Conservation (phyloP, 495 filamentous ascomycete genomes). For the Hypoxylon rickii region DNA sequence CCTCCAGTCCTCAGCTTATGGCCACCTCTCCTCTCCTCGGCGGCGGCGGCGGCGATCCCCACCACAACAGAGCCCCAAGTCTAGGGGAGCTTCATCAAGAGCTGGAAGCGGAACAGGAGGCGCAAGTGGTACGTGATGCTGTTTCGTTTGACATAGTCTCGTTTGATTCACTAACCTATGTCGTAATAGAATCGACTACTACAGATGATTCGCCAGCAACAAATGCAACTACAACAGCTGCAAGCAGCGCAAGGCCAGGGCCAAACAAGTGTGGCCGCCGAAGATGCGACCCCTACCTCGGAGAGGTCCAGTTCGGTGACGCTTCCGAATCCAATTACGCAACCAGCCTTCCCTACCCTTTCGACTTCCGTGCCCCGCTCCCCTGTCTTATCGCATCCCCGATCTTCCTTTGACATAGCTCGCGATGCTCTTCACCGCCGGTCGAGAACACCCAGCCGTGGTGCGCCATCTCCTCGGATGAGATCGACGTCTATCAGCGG, state of each 20-base stretch:
- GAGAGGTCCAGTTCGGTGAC: slow-evolving; percentile 61
- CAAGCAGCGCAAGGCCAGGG: slow-evolving; percentile 55
- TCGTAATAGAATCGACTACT: slow-evolving; percentile 81
- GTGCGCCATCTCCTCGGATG: slow-evolving; percentile 57
- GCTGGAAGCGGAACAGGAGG: slow-evolving; percentile 93
- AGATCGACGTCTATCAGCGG: slow-evolving; percentile 59
- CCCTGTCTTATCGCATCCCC: slow-evolving; percentile 59
- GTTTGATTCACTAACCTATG: slow-evolving; percentile 8
- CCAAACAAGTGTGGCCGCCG: slow-evolving; percentile 58
- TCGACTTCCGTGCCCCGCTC: slow-evolving; percentile 53
- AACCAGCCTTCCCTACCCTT: slow-evolving; percentile 22
- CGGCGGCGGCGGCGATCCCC: slow-evolving; percentile 60
- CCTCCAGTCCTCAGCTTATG: slow-evolving; percentile 61
- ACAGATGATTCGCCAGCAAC: slow-evolving; percentile 85
- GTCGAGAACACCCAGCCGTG: slow-evolving; percentile 61
- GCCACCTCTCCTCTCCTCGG: slow-evolving; percentile 62
- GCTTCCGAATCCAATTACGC: slow-evolving; percentile 33
- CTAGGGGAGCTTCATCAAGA: slow-evolving; percentile 96
- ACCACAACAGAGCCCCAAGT: slow-evolving; percentile 71
- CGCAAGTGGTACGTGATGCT: slow-evolving; percentile 71
- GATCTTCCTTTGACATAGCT: slow-evolving; percentile 61
- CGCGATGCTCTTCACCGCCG: slow-evolving; percentile 57
- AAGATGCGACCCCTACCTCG: slow-evolving; percentile 70
- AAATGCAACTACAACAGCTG: slow-evolving; percentile 75
- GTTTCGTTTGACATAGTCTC: neutral